phyloP scores from a whole-genome alignment of 2,329 filamentous ascomycete species.

The Botrytis fabae region DNA sequence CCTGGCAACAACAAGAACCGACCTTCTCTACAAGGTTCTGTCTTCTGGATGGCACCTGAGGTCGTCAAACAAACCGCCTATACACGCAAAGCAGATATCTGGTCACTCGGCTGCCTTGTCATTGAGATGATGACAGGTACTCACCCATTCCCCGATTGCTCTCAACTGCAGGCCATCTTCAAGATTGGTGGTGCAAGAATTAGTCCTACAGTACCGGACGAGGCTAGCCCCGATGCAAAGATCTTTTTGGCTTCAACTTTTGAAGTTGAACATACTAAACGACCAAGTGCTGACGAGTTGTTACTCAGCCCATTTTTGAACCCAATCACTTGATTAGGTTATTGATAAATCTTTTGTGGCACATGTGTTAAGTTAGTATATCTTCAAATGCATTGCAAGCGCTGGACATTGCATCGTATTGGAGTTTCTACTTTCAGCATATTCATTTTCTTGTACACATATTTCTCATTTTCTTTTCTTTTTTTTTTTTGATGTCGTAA shows the following conservation, averaged over 20 bases:
- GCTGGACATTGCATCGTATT: constrained; percentile 34
- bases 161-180: constrained; percentile 96
- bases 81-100: constrained; percentile 97
- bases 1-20: constrained; percentile 67
- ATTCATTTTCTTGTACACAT: constrained; percentile 26
- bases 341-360: constrained; percentile 3
- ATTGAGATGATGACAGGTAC: constrained; percentile 99
- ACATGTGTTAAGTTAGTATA: constrained; percentile 21
- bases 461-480: constrained; percentile 10
- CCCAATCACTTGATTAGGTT: constrained; percentile 56
- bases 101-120: constrained; percentile 93
- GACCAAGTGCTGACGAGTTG: constrained; percentile 89
- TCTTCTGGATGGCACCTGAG: constrained; percentile 99
- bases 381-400: constrained; percentile 30
- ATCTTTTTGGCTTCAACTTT: constrained; percentile 87
- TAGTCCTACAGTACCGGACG: constrained; percentile 83
- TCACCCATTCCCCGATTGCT: constrained; percentile 95
- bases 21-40: constrained; percentile 88
- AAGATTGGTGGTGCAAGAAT: constrained; percentile 91
- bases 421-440: constrained; percentile 19
- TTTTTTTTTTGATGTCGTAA: constrained; percentile 23
- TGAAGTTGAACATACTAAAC: constrained; percentile 89
- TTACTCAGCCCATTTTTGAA: constrained; percentile 80
- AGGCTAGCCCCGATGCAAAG: constrained; percentile 80
- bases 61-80: constrained; percentile 98